A percentile compares a stretch with the other conserved stretches of the same genome.
Conservation (phyloP, 73 alveolate genomes). For the Blepharisma japonicum region DNA sequence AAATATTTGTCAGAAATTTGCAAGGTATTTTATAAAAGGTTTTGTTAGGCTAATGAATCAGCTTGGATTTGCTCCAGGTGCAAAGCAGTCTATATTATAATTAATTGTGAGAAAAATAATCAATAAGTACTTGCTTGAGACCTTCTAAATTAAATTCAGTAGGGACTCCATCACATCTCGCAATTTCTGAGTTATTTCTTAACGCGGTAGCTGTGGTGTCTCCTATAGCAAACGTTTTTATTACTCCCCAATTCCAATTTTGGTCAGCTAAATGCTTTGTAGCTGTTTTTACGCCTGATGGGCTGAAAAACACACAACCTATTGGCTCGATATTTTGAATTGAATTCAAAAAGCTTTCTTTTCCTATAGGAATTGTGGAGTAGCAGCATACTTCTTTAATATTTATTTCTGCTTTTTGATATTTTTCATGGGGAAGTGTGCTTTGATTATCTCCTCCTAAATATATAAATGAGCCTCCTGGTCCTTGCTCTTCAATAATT, state of each 20-base stretch:
- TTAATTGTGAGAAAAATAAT: too few species aligned
- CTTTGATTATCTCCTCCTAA: conserved; percentile 20
- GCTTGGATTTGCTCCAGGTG: conserved; percentile 70
- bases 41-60: conserved; percentile 76
- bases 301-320: conserved; percentile 7
- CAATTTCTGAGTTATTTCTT: background rate
- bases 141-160: conserved; percentile 11
- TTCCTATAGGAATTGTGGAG: background rate
- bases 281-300: background rate
- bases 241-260: conserved; percentile 1
- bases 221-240: background rate
- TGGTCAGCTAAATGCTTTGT: background rate
- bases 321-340: background rate
- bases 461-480: background rate
- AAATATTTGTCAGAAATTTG: conserved; percentile 73
- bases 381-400: conserved; percentile 6
- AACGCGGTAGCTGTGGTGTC: background rate
- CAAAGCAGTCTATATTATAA: too few species aligned
- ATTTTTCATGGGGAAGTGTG: background rate
- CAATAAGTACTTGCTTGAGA: background rate
- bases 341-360: background rate
- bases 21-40: conserved; percentile 84
- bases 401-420: background rate
- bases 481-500: background rate
- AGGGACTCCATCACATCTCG: conserved; percentile 23